Conservation (phyloP, 805 yeast species). For the Candida oleophila region DNA sequence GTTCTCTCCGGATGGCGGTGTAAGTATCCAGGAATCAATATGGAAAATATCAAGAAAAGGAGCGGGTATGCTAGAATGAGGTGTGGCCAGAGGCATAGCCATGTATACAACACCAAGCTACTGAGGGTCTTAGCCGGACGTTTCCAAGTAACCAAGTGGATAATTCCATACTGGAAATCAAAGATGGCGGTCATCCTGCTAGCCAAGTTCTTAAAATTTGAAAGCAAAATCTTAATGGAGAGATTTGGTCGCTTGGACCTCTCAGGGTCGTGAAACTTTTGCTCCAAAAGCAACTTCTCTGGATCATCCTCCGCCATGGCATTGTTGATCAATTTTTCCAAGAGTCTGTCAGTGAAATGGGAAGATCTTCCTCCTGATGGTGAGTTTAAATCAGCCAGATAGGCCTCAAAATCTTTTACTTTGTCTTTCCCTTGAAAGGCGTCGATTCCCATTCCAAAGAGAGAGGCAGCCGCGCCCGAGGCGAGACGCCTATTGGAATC, state of each 20-base stretch:
- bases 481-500: conserved; percentile 30
- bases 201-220: conserved; percentile 59
- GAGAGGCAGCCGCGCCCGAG: conserved; percentile 36
- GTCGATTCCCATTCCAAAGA: conserved; percentile 32
- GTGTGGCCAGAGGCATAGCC: conserved; percentile 70
- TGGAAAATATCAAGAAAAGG: conserved; percentile 50
- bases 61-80: conserved; percentile 64
- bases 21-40: conserved; percentile 70
- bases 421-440: conserved; percentile 3
- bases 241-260: conserved; percentile 48
- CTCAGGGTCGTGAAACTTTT: conserved; percentile 44
- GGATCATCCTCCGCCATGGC: conserved; percentile 50
- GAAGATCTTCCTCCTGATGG: conserved; percentile 11
- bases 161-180: conserved; percentile 57
- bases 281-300: conserved; percentile 44
- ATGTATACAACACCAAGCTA: conserved; percentile 57
- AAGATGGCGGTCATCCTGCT: conserved; percentile 56
- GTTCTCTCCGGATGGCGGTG: conserved; percentile 62
- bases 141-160: conserved; percentile 71
- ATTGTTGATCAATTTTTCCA: conserved; percentile 52
- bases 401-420: conserved; percentile 8
- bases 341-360: conserved; percentile 58
- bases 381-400: neutral
- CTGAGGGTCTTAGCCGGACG: conserved; percentile 69
- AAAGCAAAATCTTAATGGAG: conserved; percentile 54